Evolutionary conservation across 1,139 yeast species (phyloP).

Genomic region (Nakaseomyces uthaithaninus): DNA sequence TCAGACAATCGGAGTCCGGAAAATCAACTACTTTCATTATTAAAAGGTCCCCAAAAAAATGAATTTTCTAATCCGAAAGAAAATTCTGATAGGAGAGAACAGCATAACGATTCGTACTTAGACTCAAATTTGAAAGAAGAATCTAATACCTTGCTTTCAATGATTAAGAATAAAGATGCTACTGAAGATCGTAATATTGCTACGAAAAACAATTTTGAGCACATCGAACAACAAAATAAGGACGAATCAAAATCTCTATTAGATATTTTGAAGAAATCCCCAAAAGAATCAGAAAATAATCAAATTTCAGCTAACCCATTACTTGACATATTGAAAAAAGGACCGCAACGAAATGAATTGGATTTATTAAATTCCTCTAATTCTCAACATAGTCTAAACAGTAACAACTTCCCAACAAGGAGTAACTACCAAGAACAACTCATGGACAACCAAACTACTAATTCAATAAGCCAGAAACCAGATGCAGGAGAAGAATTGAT

Average conservation of each 20-base stretch:
- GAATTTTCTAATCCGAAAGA: too few relatives aligned
- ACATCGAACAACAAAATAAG: neutral
- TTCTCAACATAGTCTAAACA: neutral
- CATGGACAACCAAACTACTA: constrained; percentile 8
- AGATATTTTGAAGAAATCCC: constrained; percentile 11
- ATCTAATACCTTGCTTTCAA: neutral
- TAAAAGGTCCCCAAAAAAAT: too few relatives aligned
- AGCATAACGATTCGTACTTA: too few relatives aligned
- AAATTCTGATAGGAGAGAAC: too few relatives aligned
- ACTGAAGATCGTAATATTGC: neutral
- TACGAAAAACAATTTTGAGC: neutral
- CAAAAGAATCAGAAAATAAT: neutral
- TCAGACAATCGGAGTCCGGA: too few relatives aligned
- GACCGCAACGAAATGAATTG: neutral
- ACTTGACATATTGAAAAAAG: neutral
- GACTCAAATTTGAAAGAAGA: neutral
- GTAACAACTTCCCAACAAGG: neutral
- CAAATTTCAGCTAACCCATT: neutral
- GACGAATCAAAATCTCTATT: constrained; percentile 1
- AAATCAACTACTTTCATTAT: too few relatives aligned
- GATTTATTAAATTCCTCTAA: neutral
- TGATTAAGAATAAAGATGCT: too few relatives aligned
- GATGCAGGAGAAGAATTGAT: constrained; percentile 12
- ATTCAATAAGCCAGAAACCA: neutral
- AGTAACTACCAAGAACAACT: constrained; percentile 1